Conservation (phyloP, 495 filamentous ascomycete genomes). For the Pyrenula massariospora region DNA sequence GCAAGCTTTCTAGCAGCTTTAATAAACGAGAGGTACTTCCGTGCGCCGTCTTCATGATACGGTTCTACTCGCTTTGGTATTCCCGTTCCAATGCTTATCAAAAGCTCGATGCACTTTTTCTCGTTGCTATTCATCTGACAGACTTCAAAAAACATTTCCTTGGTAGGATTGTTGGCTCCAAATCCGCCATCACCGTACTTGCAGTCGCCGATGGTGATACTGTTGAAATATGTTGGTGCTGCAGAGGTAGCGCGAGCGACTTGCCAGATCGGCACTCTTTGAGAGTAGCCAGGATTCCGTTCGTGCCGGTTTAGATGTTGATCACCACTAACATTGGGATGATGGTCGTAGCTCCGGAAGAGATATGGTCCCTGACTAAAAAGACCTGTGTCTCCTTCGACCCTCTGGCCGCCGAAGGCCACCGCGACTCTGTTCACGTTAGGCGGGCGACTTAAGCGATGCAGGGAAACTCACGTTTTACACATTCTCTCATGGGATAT, state of each 20-base stretch:
- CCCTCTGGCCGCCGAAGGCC: constrained; percentile 1
- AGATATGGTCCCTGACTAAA: constrained; percentile 21
- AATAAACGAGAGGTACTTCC: neutral
- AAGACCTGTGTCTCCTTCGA: constrained; percentile 1
- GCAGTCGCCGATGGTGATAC: constrained; percentile 10
- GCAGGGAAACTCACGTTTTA: constrained; percentile 15
- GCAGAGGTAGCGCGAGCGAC: constrained; percentile 41
- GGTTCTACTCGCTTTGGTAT: neutral
- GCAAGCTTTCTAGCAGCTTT: neutral
- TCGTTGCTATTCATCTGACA: constrained; percentile 7
- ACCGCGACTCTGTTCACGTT: constrained; percentile 1
- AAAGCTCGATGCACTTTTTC: constrained; percentile 1
- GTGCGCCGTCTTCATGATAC: neutral
- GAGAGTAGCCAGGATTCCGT: constrained; percentile 11
- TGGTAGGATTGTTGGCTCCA: constrained; percentile 19
- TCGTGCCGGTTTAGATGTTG: constrained; percentile 17
- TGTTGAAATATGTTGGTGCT: constrained; percentile 38
- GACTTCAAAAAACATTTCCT: constrained; percentile 13
- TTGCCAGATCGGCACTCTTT: constrained; percentile 32
- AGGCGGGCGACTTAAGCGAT: neutral
- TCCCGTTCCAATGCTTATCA: constrained; percentile 21
- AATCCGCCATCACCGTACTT: constrained; percentile 15
- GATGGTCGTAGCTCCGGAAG: constrained; percentile 23
- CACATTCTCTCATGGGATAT: constrained; percentile 17
- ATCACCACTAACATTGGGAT: constrained; percentile 18